phyloP scores from a whole-genome alignment of 805 yeast species.

The Metschnikowia cubensis region DNA sequence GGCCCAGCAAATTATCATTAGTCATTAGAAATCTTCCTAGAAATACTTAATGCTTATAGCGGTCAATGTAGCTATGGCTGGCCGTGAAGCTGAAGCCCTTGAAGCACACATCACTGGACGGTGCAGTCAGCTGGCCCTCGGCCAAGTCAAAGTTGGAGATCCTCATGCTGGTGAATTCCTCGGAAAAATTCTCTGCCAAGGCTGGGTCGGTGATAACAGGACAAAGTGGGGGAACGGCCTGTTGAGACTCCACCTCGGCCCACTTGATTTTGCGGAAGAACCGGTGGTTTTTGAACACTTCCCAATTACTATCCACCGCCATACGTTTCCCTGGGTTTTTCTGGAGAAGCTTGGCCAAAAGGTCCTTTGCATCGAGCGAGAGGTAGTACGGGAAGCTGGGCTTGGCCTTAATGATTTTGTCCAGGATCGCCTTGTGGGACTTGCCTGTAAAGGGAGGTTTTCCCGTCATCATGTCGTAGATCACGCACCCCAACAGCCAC shows the following conservation, averaged over 20 bases:
- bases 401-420: constrained; percentile 34
- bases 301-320: constrained; percentile 34
- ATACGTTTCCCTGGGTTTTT: constrained; percentile 35
- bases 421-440: constrained; percentile 36
- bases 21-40: too few species aligned
- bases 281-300: constrained; percentile 31
- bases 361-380: constrained; percentile 40
- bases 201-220: constrained; percentile 43
- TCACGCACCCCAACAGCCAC: constrained; percentile 47
- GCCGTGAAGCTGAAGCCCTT: constrained; percentile 46
- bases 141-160: constrained; percentile 18
- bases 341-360: constrained; percentile 35
- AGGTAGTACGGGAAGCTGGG: constrained; percentile 39
- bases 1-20: too few species aligned
- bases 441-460: constrained; percentile 45
- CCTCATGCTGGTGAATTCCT: constrained; percentile 39
- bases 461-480: constrained; percentile 42
- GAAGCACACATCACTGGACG: constrained; percentile 19
- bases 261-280: constrained; percentile 39
- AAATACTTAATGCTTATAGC: constrained; percentile 11
- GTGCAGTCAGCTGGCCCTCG: constrained; percentile 9
- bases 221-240: constrained; percentile 35
- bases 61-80: constrained; percentile 33
- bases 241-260: constrained; percentile 28
- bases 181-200: constrained; percentile 43